Base-by-base conservation (phyloP, 768 basidiomycete species). In the Termitomyces heimii region DNA sequence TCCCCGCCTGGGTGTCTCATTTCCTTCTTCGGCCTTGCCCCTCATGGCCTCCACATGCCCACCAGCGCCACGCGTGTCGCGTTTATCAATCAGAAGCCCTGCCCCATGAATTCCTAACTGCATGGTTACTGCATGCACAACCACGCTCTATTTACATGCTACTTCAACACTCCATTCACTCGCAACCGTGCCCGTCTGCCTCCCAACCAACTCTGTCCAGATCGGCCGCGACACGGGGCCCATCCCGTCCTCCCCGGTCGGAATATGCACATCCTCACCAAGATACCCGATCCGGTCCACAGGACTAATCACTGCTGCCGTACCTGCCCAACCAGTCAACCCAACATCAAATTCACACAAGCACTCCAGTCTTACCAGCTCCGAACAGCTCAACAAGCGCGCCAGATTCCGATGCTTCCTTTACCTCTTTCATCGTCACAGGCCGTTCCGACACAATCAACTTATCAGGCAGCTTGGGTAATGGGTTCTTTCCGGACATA, bases 341-440 rank as follows among this genome's bases (percentile, higher is more conserved):
- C 18, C 6, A 20, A 16, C 29, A 5, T 0, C 18, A 56, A 37
- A 50, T 44, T 14, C 52, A 37, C 14, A 16, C 5, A 50, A 22
- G 28, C 37, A 40, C n/a, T 26, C 14, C 7, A 54, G 47, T 39
- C 51, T 39, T 67, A 68, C 95, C 94, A 32, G 89, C 81, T 46
- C 89, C 88, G 65, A 98, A 92, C 14, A 90, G 77, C 70, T 98
- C 95, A 22, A 86, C 77, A 10, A 98, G 78, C 13, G 71, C 75
- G 12, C 88, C 90, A n/a, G 81, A 71, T 55, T 78, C 64, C 9
- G 81, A 73, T 57, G 73, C 85, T 55, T 63, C 77, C 63, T 85
- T 79, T 46, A 94, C 79, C 67, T 92, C 91, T 42, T 73, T 74
- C 88, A 94, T 92, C 32, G 82, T 86, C 44, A 94, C 82, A 7